Evolutionary conservation across 768 basidiomycete genomes (phyloP), one percentile per base, ranked within the genome.

Genomic region (Xerocomellus dryophilus): DNA sequence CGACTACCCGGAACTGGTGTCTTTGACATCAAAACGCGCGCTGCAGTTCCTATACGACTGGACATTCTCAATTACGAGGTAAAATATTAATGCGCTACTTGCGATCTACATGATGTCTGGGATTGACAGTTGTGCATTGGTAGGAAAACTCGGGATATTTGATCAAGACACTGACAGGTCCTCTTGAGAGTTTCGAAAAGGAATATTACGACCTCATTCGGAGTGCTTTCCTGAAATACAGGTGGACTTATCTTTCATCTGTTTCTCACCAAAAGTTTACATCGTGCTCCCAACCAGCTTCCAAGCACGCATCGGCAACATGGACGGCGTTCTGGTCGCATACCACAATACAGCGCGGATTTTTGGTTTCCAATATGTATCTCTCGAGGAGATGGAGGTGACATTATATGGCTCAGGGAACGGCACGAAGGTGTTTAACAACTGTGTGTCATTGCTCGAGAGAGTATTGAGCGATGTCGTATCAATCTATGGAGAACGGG

Each of bases 1-100:
- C 79, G 89, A 40, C 73, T 98, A 29, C 95, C 95, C 5, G 94
- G 93, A 1, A 86, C 85, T 0, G 93, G 93, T 27, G 85, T 95
- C 1, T 99, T 99, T 61, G 96, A 99, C 66, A 85, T 98, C 72
- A 99, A 99, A 71, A 98, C 96, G 0, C 82, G 96, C 43, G 94
- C 93, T 0, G 88, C 85, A 31, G 70, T 92, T 23, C 83, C 90
- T 0, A 85, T 98, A 43, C 84, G 96, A 2, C 74, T 90, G 66
- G 96, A 98, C 66, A 72, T 88, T 11, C 74, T 93, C 50, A 98
- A 98, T 68, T 89, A 82, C 60, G 80, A 83, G 73, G 89, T 89
- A 47, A 41, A 17, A 15, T 3, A 23, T 21, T 12, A 4, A 10
- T 18, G 1, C 7, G 1, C 10, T 39, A 11, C 27, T 35, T 18